Percentiles rank a stretch among this genome's conserved stretches.
These are phyloP conservation scores for Zalerion maritima DNA, from an alignment of 495 filamentous ascomycete genomes.

Conservation along the genomic window DNA sequence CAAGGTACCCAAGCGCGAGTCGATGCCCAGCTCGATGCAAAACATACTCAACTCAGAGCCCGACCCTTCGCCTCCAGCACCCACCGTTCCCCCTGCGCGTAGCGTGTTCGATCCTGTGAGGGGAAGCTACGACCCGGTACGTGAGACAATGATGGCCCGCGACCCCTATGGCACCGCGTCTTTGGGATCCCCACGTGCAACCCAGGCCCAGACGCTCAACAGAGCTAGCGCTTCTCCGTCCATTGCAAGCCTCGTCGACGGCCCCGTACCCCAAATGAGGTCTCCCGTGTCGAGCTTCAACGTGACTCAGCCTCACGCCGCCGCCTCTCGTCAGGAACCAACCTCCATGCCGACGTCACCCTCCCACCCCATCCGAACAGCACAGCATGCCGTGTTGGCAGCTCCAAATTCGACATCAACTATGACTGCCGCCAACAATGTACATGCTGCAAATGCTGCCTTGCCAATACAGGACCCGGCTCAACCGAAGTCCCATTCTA, in stretches of 20 bases:
- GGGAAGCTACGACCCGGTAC: constrained; percentile 46
- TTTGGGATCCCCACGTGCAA: constrained; percentile 38
- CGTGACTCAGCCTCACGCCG: constrained; percentile 14
- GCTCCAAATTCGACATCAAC: too few relatives aligned
- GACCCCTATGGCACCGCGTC: constrained; percentile 36
- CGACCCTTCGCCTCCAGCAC: constrained; percentile 16
- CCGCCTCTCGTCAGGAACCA: constrained; percentile 13
- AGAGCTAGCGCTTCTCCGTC: constrained; percentile 77
- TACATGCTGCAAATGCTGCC: too few relatives aligned
- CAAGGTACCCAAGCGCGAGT: constrained; percentile 24
- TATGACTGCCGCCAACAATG: too few relatives aligned
- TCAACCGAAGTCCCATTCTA: too few relatives aligned
- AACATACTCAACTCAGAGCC: constrained; percentile 35
- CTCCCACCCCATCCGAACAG: too few relatives aligned
- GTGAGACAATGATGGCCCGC: constrained; percentile 31
- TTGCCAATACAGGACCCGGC: too few relatives aligned
- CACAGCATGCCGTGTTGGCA: too few relatives aligned
- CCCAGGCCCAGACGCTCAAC: constrained; percentile 31
- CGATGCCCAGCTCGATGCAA: constrained; percentile 29
- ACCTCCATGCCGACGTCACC: constrained; percentile 16
- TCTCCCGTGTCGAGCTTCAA: constrained; percentile 25
- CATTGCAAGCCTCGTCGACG: constrained; percentile 80
- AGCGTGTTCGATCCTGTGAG: constrained; percentile 68
- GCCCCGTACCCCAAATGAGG: constrained; percentile 35
- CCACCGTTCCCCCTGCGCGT: neutral